Percentiles rank a stretch among this genome's conserved stretches.
phyloP scores from a whole-genome alignment of 78 protist species.

The Paulinella micropora region DNA sequence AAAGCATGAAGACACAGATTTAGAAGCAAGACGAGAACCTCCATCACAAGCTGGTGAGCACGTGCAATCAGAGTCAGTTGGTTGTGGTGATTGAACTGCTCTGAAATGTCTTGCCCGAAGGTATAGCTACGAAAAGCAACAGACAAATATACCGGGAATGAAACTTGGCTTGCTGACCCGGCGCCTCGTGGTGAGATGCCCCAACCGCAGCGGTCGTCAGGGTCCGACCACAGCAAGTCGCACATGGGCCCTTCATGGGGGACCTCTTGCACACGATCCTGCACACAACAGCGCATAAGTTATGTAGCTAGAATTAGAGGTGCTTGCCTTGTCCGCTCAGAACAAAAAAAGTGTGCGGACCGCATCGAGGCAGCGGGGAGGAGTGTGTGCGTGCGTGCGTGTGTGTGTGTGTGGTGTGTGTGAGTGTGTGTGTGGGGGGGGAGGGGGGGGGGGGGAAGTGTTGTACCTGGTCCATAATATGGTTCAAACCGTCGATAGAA shows the following conservation, averaged over 20 bases:
- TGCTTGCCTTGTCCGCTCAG: too few relatives aligned
- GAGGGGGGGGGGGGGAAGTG: too few relatives aligned
- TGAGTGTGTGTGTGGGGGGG: too few relatives aligned
- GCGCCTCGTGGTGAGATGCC: conserved; percentile 92
- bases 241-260: conserved; percentile 69
- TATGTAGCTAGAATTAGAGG: too few relatives aligned
- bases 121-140: conserved; percentile 38
- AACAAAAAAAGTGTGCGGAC: too few relatives aligned
- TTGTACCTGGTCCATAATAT: conserved; percentile 25
- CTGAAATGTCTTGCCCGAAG: conserved; percentile 74
- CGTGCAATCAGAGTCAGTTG: conserved; percentile 57
- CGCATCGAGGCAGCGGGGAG: too few relatives aligned
- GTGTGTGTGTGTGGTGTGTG: too few relatives aligned
- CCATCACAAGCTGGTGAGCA: conserved; percentile 95
- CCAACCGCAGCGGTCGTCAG: conserved; percentile 54
- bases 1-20: too few relatives aligned
- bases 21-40: too few relatives aligned
- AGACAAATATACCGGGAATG: neutral
- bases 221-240: conserved; percentile 78
- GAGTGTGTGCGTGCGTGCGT: too few relatives aligned
- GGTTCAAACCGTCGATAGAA: conserved; percentile 60
- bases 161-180: too few relatives aligned
- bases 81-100: conserved; percentile 73
- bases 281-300: too few relatives aligned
- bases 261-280: conserved; percentile 70